These are phyloP conservation scores for Exophiala xenobiotica DNA, from an alignment of 2,329 filamentous ascomycete genomes.

Conservation along the genomic window DNA sequence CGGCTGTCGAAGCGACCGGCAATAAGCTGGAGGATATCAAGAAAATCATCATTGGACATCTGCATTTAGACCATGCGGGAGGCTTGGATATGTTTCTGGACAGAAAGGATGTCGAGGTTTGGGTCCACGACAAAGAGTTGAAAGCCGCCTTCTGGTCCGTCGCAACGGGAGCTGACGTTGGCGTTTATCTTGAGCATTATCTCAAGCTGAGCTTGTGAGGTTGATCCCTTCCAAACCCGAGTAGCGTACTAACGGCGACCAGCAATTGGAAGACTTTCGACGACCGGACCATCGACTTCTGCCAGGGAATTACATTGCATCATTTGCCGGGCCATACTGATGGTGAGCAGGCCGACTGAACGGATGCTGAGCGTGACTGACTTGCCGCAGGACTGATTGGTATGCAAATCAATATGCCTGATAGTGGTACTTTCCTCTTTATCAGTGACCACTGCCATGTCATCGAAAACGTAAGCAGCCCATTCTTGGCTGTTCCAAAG, in stretches of 20 bases:
- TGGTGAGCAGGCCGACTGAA: conserved; percentile 14
- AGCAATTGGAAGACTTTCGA: conserved; percentile 31
- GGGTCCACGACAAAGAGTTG: conserved; percentile 29
- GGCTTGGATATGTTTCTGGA: conserved; percentile 29
- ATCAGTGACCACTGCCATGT: conserved; percentile 31
- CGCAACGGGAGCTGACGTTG: conserved; percentile 28
- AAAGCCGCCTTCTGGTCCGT: conserved; percentile 29
- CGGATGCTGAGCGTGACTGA: conserved; percentile 11
- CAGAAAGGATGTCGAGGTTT: conserved; percentile 27
- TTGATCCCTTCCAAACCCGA: neutral
- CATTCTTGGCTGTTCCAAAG: neutral
- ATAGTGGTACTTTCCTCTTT: conserved; percentile 30
- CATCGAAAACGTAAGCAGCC: conserved; percentile 29
- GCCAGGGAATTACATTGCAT: conserved; percentile 30
- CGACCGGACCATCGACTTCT: conserved; percentile 29
- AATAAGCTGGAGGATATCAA: conserved; percentile 31
- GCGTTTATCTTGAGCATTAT: conserved; percentile 31
- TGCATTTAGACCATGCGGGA: conserved; percentile 30
- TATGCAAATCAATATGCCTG: conserved; percentile 31
- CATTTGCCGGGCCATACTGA: conserved; percentile 30
- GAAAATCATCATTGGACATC: conserved; percentile 31
- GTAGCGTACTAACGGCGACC: conserved; percentile 3
- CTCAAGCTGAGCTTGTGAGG: conserved; percentile 29
- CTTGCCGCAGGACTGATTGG: conserved; percentile 24
- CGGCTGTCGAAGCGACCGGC: conserved; percentile 29